Evolutionary conservation across 352 stramenopile species (phyloP).

Genomic region (Paralagenidium karlingii): DNA sequence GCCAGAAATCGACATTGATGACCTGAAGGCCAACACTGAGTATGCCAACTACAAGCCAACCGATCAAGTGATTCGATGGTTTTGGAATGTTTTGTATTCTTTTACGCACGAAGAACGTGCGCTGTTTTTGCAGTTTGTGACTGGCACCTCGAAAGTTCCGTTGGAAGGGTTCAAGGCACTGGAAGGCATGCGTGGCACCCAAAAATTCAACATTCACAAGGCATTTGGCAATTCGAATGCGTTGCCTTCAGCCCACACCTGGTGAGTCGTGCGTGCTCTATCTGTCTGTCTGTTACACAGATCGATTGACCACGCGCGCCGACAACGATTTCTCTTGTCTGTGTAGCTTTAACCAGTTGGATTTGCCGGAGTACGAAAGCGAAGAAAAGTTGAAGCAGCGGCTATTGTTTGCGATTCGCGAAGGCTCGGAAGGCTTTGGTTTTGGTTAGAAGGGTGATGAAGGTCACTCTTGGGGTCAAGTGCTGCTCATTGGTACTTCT

Average conservation of each 20-base stretch:
- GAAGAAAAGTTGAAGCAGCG: conserved; percentile 97
- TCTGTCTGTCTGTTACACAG: conserved; percentile 5
- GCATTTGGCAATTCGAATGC: conserved; percentile 83
- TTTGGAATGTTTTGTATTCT: conserved; percentile 87
- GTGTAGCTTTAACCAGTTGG: conserved; percentile 96
- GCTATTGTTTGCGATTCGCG: conserved; percentile 94
- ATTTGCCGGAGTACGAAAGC: conserved; percentile 97
- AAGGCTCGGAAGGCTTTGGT: conserved; percentile 95
- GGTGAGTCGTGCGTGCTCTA: conserved; percentile 27
- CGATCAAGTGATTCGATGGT: conserved; percentile 87
- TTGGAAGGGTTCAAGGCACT: conserved; percentile 97
- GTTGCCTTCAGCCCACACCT: conserved; percentile 94
- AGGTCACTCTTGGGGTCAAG: background rate
- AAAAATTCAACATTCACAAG: conserved; percentile 99
- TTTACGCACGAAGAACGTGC: conserved; percentile 88
- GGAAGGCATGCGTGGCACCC: conserved; percentile 96
- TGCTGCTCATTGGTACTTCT: too few species aligned
- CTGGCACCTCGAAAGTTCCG: conserved; percentile 88
- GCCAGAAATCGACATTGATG: conserved; percentile 89
- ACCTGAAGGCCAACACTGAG: conserved; percentile 88
- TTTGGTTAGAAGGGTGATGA: conserved; percentile 83
- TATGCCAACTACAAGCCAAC: conserved; percentile 89
- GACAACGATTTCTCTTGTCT: conserved; percentile 5
- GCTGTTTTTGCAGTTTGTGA: conserved; percentile 90
- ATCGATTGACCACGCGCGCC: too few species aligned